Percentiles rank a stretch among this genome's conserved stretches.
These are phyloP conservation scores for Cruciata laevipes DNA, from an alignment of 257 asterid species.

Conservation along the genomic window DNA sequence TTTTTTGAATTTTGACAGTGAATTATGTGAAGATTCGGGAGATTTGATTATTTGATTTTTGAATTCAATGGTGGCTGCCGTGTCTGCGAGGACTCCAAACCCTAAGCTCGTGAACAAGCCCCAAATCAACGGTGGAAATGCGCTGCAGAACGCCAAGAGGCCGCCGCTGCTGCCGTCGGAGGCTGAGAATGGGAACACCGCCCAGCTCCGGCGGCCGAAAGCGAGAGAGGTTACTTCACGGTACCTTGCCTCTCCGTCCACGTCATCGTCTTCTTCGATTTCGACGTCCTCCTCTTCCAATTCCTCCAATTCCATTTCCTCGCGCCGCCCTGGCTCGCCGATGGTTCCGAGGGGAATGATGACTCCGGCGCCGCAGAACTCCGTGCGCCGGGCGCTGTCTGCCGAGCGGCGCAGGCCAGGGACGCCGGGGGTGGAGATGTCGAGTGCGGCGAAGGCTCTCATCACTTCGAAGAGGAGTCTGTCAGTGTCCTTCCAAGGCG, in stretches of 20 bases:
- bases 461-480: constrained; percentile 55
- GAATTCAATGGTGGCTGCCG: constrained; percentile 56
- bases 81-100: constrained; percentile 36
- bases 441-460: constrained; percentile 51
- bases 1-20: not conserved
- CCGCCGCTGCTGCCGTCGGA: constrained; percentile 63
- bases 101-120: constrained; percentile 32
- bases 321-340: constrained; percentile 50
- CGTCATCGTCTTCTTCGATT: constrained; percentile 52
- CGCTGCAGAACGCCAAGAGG: constrained; percentile 33
- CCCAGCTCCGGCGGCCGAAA: constrained; percentile 38
- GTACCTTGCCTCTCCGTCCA: constrained; percentile 48
- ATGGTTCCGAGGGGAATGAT: constrained; percentile 26
- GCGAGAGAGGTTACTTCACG: constrained; percentile 57
- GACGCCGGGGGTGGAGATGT: constrained; percentile 55
- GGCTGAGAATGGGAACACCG: constrained; percentile 40
- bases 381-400: constrained; percentile 23
- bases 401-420: constrained; percentile 31
- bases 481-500: constrained; percentile 86
- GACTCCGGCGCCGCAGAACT: constrained; percentile 29
- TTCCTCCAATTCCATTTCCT: constrained; percentile 40
- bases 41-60: not conserved
- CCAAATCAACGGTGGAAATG: constrained; percentile 5
- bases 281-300: constrained; percentile 56
- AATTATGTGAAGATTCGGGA: constrained; percentile 35